Evolutionary conservation across 805 yeast genomes (phyloP).

Genomic region (Ogataea wickerhamii): DNA sequence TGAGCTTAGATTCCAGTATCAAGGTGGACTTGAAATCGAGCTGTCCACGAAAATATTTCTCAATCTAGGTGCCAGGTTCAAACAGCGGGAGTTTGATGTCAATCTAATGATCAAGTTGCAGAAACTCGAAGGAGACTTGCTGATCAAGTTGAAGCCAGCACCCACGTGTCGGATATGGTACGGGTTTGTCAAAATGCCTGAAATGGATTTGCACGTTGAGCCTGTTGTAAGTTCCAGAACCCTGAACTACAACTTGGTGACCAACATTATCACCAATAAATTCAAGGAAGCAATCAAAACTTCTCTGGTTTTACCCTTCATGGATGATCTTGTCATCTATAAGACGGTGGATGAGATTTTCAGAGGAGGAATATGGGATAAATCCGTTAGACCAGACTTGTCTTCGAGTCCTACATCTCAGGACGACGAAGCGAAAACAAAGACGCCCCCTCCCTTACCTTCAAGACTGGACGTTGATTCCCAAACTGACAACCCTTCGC

Average conservation of each 20-base stretch:
- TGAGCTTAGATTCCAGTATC: slow-evolving; percentile 59
- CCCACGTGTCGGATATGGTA: slow-evolving; percentile 93
- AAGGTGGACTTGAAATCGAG: slow-evolving; percentile 72
- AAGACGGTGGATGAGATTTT: slow-evolving; percentile 65
- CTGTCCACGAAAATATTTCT: slow-evolving; percentile 78
- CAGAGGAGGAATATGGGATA: slow-evolving; percentile 94
- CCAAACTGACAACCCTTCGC: not conserved
- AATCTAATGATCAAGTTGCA: slow-evolving; percentile 66
- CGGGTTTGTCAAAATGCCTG: slow-evolving; percentile 76
- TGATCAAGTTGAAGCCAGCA: slow-evolving; percentile 75
- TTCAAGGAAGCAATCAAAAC: slow-evolving; percentile 77
- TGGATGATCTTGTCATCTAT: slow-evolving; percentile 82
- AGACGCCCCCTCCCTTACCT: slow-evolving; percentile 8
- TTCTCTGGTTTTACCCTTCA: slow-evolving; percentile 76
- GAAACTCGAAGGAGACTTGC: slow-evolving; percentile 68
- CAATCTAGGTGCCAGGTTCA: slow-evolving; percentile 71
- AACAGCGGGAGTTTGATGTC: slow-evolving; percentile 68
- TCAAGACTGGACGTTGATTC: slow-evolving; percentile 1
- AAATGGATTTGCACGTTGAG: slow-evolving; percentile 69
- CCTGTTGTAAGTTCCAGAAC: slow-evolving; percentile 89
- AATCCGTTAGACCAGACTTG: slow-evolving; percentile 24
- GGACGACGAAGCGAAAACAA: not conserved
- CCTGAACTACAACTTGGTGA: slow-evolving; percentile 71
- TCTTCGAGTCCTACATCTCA: not conserved
- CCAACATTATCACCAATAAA: slow-evolving; percentile 73